Evolutionary conservation across 164 flowering plant species (phyloP), one percentile per base, ranked within the genome.

Genomic region (Tetrastigma voinierianum): DNA sequence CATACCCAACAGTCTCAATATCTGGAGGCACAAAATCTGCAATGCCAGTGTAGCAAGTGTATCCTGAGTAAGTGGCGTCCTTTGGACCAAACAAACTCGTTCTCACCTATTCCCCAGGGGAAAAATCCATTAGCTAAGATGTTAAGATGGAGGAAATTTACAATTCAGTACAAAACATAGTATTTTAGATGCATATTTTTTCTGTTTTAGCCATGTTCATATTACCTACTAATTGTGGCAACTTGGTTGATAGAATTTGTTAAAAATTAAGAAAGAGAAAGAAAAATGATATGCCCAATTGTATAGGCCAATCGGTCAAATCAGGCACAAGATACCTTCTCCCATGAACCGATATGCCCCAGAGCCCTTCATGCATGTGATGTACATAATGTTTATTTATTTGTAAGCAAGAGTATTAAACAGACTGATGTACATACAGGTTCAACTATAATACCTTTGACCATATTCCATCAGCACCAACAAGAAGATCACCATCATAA

Each of bases 391-490:
- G 6, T 32, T 10, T 7, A 32, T 9, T 14, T 14, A 32, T 32
- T 15, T 12, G 1, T 25, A 8, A 9, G 24, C n/a, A 61, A 21
- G 23, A 51, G 51, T 21, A 43, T 48, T 14, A 57, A 40, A 20
- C 17, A 43, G n/a, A 54, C 24, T 24, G 51, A 10, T 19, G 58
- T 1, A 25, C 10, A 7, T 9, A 61, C 18, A 59, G 60, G 2
- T 48, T 32, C 24, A 18, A 62, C 4, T 58, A 56, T 53, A 11
- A 51, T 81, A 93, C 97, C 97, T 95, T 92, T 7, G 99, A 92
- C 91, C 99, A 73, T 72, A 95, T 95, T n/a, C 99, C 99, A 79
- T 95, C 98, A 54, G 99, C 97, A 21, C 97, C 99, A 75, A 95
- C 84, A 20, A 95, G 82, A 68, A 92, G 84, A 81, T 95, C 99